Evolutionary conservation across 371 early-diverging fungal species (phyloP).

Genomic region (Massospora cicadina): DNA sequence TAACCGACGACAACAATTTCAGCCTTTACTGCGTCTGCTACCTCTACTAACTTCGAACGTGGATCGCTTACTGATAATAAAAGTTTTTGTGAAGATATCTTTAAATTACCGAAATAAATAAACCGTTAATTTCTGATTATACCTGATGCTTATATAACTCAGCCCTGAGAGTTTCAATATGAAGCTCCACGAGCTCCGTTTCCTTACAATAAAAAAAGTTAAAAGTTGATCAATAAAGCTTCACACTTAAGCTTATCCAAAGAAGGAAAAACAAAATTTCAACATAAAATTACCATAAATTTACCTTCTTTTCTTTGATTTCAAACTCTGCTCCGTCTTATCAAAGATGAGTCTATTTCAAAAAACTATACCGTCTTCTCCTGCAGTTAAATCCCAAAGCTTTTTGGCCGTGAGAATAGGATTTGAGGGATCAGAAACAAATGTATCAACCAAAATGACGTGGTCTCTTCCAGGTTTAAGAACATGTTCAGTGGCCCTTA

Average conservation of each 20-base stretch:
- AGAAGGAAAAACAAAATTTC: not conserved
- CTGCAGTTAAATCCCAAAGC: slow-evolving; percentile 1
- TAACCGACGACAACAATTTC: not conserved
- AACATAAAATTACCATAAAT: not conserved
- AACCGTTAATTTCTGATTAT: not conserved
- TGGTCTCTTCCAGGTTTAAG: not conserved
- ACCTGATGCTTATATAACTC: not conserved
- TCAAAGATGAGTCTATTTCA: not conserved
- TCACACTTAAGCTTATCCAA: not conserved
- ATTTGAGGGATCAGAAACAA: not conserved
- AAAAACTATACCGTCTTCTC: not conserved
- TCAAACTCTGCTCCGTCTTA: slow-evolving; percentile 1
- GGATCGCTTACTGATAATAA: not conserved
- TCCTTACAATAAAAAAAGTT: not conserved
- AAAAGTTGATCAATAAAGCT: not conserved
- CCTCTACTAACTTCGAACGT: not conserved
- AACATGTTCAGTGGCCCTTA: not conserved
- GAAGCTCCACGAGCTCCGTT: not conserved
- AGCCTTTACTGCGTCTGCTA: not conserved
- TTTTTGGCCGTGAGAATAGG: not conserved
- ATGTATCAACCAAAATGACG: not conserved
- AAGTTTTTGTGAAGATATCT: not conserved
- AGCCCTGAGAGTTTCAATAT: not conserved
- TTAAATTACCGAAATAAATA: not conserved
- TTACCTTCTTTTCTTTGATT: not conserved